Conservation (phyloP, 2,329 filamentous ascomycete genomes). For the Epichloe amarillans region DNA sequence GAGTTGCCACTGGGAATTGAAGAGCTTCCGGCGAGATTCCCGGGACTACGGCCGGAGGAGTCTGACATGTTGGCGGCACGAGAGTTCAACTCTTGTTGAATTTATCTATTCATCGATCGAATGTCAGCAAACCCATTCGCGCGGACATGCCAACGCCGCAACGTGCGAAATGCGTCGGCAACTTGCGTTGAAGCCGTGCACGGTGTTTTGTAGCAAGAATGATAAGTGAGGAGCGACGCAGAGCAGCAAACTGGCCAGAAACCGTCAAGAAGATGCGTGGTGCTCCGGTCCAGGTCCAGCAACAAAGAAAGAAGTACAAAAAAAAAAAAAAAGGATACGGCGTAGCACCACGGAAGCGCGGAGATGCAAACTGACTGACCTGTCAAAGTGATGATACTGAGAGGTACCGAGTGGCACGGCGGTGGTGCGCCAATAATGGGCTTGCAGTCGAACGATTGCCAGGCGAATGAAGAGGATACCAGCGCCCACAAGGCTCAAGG, state of each 20-base stretch:
- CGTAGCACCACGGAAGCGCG: not conserved
- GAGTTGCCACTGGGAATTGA: not conserved
- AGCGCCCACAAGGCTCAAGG: not conserved
- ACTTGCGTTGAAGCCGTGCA: not conserved
- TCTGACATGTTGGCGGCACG: slow-evolving; percentile 5
- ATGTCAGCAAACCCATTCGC: slow-evolving; percentile 18
- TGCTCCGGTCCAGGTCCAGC: too few species aligned
- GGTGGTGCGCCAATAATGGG: not conserved
- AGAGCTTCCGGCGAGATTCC: slow-evolving; percentile 14
- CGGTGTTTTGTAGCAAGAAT: not conserved
- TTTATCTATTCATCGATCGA: slow-evolving; percentile 17
- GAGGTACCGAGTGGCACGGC: not conserved
- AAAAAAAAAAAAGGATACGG: not conserved
- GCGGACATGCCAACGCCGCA: not conserved
- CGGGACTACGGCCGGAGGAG: not conserved
- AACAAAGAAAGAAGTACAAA: not conserved
- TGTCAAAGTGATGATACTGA: not conserved
- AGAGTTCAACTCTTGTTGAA: not conserved
- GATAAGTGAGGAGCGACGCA: not conserved
- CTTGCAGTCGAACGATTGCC: not conserved
- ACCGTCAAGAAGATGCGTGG: not conserved
- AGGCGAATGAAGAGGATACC: not conserved
- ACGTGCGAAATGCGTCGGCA: not conserved
- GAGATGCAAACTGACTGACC: not conserved
- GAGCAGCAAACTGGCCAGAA: not conserved